Percentiles rank a stretch among this genome's conserved stretches.
These are phyloP conservation scores for Cytospora mali DNA, from an alignment of 2,329 filamentous ascomycete species.

Conservation along the genomic window DNA sequence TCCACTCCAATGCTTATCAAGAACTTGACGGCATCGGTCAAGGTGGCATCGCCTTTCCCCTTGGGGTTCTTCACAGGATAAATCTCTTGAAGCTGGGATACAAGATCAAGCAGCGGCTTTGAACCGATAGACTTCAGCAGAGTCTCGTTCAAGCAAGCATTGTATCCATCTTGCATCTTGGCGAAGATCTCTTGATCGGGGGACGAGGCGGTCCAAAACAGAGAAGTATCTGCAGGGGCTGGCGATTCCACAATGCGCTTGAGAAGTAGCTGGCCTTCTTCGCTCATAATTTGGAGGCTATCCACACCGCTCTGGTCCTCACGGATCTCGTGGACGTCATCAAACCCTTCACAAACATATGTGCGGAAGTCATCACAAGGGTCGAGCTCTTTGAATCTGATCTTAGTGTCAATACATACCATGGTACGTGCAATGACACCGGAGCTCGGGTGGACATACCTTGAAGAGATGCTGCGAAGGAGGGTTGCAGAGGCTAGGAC, in stretches of 20 bases:
- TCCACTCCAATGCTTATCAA: slow-evolving; percentile 38
- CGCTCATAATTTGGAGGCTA: slow-evolving; percentile 62
- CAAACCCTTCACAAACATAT: slow-evolving; percentile 68
- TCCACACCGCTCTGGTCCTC: slow-evolving; percentile 64
- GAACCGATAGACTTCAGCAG: slow-evolving; percentile 57
- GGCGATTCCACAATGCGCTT: slow-evolving; percentile 65
- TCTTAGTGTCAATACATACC: neutral
- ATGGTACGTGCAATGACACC: slow-evolving; percentile 31
- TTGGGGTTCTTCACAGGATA: slow-evolving; percentile 28
- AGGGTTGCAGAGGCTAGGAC: slow-evolving; percentile 27
- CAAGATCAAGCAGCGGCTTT: slow-evolving; percentile 56
- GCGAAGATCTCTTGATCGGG: slow-evolving; percentile 65
- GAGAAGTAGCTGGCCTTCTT: slow-evolving; percentile 60
- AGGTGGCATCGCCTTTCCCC: slow-evolving; percentile 3
- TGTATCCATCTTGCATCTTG: slow-evolving; percentile 65
- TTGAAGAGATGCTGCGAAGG: slow-evolving; percentile 27
- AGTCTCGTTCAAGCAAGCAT: slow-evolving; percentile 66
- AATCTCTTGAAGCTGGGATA: slow-evolving; percentile 52
- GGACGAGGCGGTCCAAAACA: slow-evolving; percentile 43
- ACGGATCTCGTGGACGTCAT: slow-evolving; percentile 64
- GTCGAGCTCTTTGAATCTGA: slow-evolving; percentile 60
- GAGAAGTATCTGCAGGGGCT: slow-evolving; percentile 45
- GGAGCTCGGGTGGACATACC: neutral
- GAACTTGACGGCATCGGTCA: slow-evolving; percentile 47
- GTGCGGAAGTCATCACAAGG: slow-evolving; percentile 65